Evolutionary conservation across 2,329 filamentous ascomycete species (phyloP).

Genomic region (Talaromyces marneffei): DNA sequence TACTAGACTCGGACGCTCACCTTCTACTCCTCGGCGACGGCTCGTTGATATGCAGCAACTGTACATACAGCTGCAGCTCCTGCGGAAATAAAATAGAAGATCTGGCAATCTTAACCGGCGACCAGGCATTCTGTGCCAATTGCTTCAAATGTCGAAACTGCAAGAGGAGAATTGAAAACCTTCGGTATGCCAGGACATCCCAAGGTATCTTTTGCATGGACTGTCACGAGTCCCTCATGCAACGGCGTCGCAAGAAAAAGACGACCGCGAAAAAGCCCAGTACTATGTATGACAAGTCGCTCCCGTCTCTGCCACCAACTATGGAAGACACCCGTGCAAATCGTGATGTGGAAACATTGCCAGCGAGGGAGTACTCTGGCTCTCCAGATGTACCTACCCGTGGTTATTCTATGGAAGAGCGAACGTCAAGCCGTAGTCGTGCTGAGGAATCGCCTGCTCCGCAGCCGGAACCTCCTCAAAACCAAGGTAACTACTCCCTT

Average conservation of each 20-base stretch:
- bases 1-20: slow-evolving; percentile 97
- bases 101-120: slow-evolving; percentile 90
- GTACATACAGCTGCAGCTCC: slow-evolving; percentile 96
- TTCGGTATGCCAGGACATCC: slow-evolving; percentile 93
- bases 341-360: slow-evolving; percentile 50
- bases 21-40: slow-evolving; percentile 94
- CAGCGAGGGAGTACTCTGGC: slow-evolving; percentile 56
- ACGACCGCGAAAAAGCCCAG: slow-evolving; percentile 34
- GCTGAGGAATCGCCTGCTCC: slow-evolving; percentile 23
- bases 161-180: slow-evolving; percentile 97
- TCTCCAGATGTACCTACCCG: slow-evolving; percentile 24
- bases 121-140: slow-evolving; percentile 94
- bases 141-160: slow-evolving; percentile 98
- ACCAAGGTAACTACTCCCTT: slow-evolving; percentile 26
- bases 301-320: slow-evolving; percentile 79
- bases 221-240: slow-evolving; percentile 96
- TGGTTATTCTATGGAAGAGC: slow-evolving; percentile 18
- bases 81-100: slow-evolving; percentile 98
- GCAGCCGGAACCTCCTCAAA: slow-evolving; percentile 21
- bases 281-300: slow-evolving; percentile 79
- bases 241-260: slow-evolving; percentile 75
- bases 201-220: slow-evolving; percentile 99
- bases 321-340: slow-evolving; percentile 60
- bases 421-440: slow-evolving; percentile 21
- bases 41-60: slow-evolving; percentile 98